A percentile compares a stretch with the other conserved stretches of the same genome.
phyloP scores from a whole-genome alignment of 176 grass and related monocot species.

The Oryza nivara region DNA sequence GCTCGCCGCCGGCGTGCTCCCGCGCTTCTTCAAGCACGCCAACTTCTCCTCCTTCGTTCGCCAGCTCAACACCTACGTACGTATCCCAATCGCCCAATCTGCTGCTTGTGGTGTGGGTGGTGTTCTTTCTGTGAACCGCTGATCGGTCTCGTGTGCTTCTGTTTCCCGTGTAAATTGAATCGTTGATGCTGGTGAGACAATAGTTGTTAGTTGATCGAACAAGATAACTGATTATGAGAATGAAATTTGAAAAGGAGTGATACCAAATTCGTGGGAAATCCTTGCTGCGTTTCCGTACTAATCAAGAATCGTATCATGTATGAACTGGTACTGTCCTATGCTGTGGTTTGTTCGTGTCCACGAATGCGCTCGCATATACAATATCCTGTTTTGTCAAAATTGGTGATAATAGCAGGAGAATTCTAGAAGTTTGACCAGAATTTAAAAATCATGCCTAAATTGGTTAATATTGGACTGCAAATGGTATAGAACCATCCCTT shows the following conservation, averaged over 20 bases:
- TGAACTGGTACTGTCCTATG: background rate
- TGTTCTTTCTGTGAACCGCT: background rate
- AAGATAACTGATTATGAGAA: background rate
- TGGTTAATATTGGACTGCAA: background rate
- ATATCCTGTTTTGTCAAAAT: background rate
- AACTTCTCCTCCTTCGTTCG: constrained; percentile 84
- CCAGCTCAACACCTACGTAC: constrained; percentile 81
- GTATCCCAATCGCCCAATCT: background rate
- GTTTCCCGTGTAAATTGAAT: background rate
- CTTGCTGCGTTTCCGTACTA: background rate
- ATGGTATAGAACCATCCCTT: background rate
- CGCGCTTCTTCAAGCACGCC: constrained; percentile 81
- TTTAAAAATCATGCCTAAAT: background rate
- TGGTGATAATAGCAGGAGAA: background rate
- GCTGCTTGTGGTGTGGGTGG: no score
- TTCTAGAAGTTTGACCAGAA: background rate
- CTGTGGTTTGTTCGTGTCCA: background rate
- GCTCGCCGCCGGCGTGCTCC: constrained; percentile 54
- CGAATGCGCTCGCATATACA: background rate
- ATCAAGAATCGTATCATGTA: background rate
- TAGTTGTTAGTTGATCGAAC: background rate
- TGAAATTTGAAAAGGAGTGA: no score
- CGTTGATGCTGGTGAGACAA: background rate
- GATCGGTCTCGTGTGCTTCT: no score
- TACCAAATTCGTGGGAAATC: background rate